A percentile compares a stretch with the other conserved stretches of the same genome.
Conservation (phyloP, 768 basidiomycete species). For the Leccinum boreale region DNA sequence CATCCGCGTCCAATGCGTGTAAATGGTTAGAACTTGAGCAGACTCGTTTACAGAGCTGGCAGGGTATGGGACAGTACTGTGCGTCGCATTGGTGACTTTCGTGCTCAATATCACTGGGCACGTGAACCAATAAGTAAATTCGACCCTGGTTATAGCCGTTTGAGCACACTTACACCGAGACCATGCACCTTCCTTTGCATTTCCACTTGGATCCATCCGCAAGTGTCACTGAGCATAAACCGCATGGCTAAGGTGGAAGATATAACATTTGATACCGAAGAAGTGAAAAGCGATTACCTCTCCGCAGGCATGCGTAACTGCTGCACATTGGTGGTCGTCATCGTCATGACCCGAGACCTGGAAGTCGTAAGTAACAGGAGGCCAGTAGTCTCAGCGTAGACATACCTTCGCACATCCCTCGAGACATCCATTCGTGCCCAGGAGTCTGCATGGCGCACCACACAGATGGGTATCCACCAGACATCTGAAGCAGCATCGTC, state of each 20-base stretch:
- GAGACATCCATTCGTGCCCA: slow-evolving; percentile 49
- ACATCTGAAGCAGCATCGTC: slow-evolving; percentile 38
- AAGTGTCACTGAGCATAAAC: slow-evolving; percentile 29
- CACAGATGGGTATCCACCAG: slow-evolving; percentile 51
- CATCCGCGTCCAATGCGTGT: slow-evolving; percentile 41
- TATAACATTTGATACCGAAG: background rate
- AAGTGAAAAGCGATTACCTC: slow-evolving; percentile 33
- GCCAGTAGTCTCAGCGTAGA: background rate
- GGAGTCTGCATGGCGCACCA: slow-evolving; percentile 46
- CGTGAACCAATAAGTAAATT: background rate
- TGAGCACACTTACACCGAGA: slow-evolving; percentile 35
- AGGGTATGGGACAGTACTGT: slow-evolving; percentile 49
- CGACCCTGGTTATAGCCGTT: background rate
- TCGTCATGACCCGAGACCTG: slow-evolving; percentile 48
- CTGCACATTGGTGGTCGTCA: slow-evolving; percentile 51
- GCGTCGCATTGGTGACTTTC: slow-evolving; percentile 47
- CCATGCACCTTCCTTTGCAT: slow-evolving; percentile 43
- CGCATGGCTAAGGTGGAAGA: slow-evolving; percentile 38
- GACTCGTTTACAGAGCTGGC: slow-evolving; percentile 52
- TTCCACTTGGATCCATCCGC: slow-evolving; percentile 28
- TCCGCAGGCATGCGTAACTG: slow-evolving; percentile 51
- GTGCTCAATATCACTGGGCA: slow-evolving; percentile 45
- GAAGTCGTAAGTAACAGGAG: background rate
- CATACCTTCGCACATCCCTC: slow-evolving; percentile 50
- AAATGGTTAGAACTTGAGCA: slow-evolving; percentile 49